Conservation (phyloP, 2,329 filamentous ascomycete genomes). For the Clarireedia homoeocarpa region DNA sequence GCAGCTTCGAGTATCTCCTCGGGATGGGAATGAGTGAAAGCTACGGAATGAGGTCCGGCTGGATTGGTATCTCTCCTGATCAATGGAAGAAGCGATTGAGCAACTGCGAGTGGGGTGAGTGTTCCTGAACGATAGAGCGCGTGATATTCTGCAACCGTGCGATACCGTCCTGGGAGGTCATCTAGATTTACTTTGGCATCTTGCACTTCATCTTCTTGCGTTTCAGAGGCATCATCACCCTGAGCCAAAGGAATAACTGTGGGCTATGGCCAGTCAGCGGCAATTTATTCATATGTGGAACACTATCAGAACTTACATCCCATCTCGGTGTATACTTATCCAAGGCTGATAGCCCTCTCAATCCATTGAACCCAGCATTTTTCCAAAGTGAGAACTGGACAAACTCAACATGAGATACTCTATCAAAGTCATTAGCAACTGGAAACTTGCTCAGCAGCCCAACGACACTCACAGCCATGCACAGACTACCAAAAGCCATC, state of each 20-base stretch:
- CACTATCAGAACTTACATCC: slow-evolving; percentile 35
- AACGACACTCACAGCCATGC: slow-evolving; percentile 47
- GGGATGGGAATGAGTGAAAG: slow-evolving; percentile 62
- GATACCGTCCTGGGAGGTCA: slow-evolving; percentile 45
- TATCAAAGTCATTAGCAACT: background rate
- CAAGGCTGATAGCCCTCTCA: slow-evolving; percentile 41
- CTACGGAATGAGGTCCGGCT: slow-evolving; percentile 55
- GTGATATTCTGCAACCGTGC: slow-evolving; percentile 70
- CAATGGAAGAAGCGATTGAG: slow-evolving; percentile 61
- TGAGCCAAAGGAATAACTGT: slow-evolving; percentile 45
- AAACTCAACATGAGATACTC: slow-evolving; percentile 50
- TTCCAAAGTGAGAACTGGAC: slow-evolving; percentile 61
- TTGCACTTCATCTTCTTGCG: slow-evolving; percentile 29
- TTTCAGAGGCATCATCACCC: slow-evolving; percentile 11
- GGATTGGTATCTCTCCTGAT: slow-evolving; percentile 52
- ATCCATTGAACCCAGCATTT: slow-evolving; percentile 51
- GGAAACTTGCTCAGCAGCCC: background rate
- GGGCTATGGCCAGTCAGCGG: slow-evolving; percentile 35
- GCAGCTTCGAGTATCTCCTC: slow-evolving; percentile 61
- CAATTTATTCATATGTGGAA: background rate
- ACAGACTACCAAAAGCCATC: slow-evolving; percentile 52
- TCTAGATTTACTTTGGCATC: slow-evolving; percentile 36
- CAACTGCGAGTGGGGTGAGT: slow-evolving; percentile 65
- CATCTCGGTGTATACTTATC: slow-evolving; percentile 38
- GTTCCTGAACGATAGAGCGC: slow-evolving; percentile 62